Base-by-base conservation (phyloP, 2,329 filamentous ascomycete genomes). In the Aspergillus hiratsukae region DNA sequence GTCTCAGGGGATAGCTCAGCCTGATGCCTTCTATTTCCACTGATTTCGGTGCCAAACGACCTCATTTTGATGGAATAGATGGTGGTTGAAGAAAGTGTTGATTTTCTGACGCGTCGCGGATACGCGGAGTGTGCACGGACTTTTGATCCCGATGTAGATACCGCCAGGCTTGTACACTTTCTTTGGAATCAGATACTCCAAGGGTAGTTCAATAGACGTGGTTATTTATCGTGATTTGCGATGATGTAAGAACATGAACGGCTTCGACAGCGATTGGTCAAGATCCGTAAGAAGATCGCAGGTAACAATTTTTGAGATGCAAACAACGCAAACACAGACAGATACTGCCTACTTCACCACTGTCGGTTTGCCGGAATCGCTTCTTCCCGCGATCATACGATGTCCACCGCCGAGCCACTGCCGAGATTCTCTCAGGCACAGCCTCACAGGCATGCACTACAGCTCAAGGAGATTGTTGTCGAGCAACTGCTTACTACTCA, bases 381-480 rank as follows among this genome's bases (percentile, higher is more conserved):
- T 54, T 53, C 48, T 49, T 64, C 62, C 68, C 67, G 67, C 63
- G 68, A 70, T 70, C 67, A 70, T 70, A 69, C 67, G 66, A 65
- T 61, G 56, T 37, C 49, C 50, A 25, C 14, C 51, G 11, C 23
- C 49, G 14, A 53, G 35, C 45, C 9, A 25, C 52, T 45, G 28
- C 35, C 14, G n/a, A 43, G 21, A 27, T 11, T 46, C 21, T 21
- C 19, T n/a, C 31, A 50, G 21, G 45, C 27, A 40, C 23, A 51
- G 53, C 40, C 40, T 27, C 27, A 40, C 23, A 51, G 53, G 48
- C 40, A 46, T 11, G 10, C 40, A 25, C 4, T 46, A 25, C 28
- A 41, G 27, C 27, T 49, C 10, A 21, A 49, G 27, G 11, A 19
- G 27, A 43, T 21, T 43, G 10, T 5, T 43, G 37, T 35, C 48